These are phyloP conservation scores for Graphilbum fragrans DNA, from an alignment of 2,329 filamentous ascomycete species.

Conservation along the genomic window DNA sequence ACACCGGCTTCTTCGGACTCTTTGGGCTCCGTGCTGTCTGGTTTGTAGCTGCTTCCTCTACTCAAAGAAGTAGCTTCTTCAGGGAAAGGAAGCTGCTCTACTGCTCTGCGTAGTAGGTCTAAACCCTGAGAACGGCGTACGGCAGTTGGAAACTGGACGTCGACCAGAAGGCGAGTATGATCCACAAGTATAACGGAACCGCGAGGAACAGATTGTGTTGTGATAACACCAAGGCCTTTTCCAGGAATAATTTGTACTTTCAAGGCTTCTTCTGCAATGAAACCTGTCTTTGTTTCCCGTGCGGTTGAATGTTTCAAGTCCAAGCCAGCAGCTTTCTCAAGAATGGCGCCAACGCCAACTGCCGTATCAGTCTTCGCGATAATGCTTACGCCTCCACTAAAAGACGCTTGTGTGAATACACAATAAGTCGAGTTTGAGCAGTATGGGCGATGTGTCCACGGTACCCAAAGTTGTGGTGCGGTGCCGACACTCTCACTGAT, in stretches of 20 bases:
- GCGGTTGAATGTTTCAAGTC: background rate
- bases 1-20: conserved; percentile 9
- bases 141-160: background rate
- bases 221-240: conserved; percentile 1
- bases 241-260: background rate
- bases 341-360: too few species aligned
- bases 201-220: background rate
- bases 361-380: too few species aligned
- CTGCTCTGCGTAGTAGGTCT: conserved; percentile 1
- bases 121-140: background rate
- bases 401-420: conserved; percentile 12
- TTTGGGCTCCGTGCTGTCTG: background rate
- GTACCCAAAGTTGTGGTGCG: conserved; percentile 6
- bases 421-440: conserved; percentile 12
- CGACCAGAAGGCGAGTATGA: background rate
- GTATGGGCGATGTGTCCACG: conserved; percentile 14
- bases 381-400: conserved; percentile 7
- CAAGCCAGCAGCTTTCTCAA: conserved; percentile 15
- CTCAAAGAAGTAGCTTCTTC: background rate
- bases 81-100: background rate
- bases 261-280: background rate
- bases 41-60: background rate
- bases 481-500: too few species aligned
- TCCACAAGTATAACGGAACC: conserved; percentile 1
- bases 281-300: background rate